Evolutionary conservation across 2,329 filamentous ascomycete genomes (phyloP), one percentile per base, ranked within the genome.

Genomic region (Teratosphaeria zuluensis): DNA sequence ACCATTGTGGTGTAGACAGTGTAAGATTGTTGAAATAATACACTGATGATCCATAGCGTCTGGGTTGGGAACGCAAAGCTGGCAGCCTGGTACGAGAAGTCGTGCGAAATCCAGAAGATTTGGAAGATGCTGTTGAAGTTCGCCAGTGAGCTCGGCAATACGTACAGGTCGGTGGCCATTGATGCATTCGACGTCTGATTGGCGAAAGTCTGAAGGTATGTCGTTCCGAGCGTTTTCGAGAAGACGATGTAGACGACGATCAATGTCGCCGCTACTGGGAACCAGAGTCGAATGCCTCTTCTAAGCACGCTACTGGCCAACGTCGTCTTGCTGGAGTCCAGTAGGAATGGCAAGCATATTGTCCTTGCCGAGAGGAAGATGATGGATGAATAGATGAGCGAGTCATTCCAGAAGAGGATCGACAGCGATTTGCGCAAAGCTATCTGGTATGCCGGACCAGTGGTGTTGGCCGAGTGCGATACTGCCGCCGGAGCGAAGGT

Each of bases 51-150:
- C 75, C 76, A 78, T 16, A 79, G 65, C 1, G 73, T 78, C 35
- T 75, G 72, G 1, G 74, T 73, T 0, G 77, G 76, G 58, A 77
- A 78, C 0, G 72, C 73, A 28, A 62, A 65, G 57, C 69, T 76
- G 3, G 69, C 76, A 16, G 75, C 72, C 58, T 77, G 74, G 8
- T 60, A 62, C 21, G 62, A 61, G 57, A 74, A 76, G 16, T 65
- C 56, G 51, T 74, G 72, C 24, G 70, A 73, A 28, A 73, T 65
- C 75, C 77, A 78, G 66, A 79, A 78, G 33, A 78, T 60, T 38
- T 77, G 71, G 66, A 77, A 78, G 12, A 78, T 66, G 5, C 72
- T 74, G 67, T 79, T 79, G 70, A 77, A 77, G 59, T 75, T 78
- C n/a, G 73, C 65, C 14, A 78, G 65, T 24, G 74, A 71, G 60